Evolutionary conservation across 805 yeast species (phyloP).

Genomic region (Sporopachydermia quercuum): DNA sequence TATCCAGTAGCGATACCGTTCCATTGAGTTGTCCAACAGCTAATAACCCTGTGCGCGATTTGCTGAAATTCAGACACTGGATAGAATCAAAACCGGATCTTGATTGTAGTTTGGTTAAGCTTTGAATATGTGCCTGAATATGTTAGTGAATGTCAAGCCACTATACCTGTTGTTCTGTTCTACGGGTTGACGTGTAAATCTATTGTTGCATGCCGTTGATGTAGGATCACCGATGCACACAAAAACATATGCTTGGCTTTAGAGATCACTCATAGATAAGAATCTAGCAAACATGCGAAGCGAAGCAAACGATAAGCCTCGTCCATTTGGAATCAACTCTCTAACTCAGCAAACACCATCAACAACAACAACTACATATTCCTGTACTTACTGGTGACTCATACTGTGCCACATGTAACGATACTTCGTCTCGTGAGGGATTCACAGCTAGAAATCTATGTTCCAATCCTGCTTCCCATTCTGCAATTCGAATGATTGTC

Average conservation of each 20-base stretch:
- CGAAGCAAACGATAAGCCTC: too few species aligned
- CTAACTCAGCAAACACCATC: too few species aligned
- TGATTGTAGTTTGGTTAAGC: slow-evolving; percentile 9
- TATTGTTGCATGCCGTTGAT: too few species aligned
- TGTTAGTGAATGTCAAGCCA: too few species aligned
- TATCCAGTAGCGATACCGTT: slow-evolving; percentile 44
- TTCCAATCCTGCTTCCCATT: slow-evolving; percentile 42
- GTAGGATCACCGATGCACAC: too few species aligned
- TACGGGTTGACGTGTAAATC: too few species aligned
- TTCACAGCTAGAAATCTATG: slow-evolving; percentile 54
- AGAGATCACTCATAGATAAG: too few species aligned
- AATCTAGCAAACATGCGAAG: too few species aligned
- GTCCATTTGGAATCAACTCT: too few species aligned
- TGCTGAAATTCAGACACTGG: slow-evolving; percentile 42
- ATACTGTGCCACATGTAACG: slow-evolving; percentile 42
- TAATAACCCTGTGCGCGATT: slow-evolving; percentile 32
- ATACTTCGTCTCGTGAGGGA: slow-evolving; percentile 70
- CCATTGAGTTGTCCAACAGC: slow-evolving; percentile 73
- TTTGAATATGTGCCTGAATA: not conserved
- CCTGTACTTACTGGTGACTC: slow-evolving; percentile 17
- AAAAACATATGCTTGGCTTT: too few species aligned
- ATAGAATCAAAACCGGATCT: slow-evolving; percentile 53
- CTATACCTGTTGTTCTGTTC: too few species aligned
- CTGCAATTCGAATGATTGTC: slow-evolving; percentile 38
- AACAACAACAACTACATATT: too few species aligned